Conservation (phyloP, 371 early-diverging fungal genomes). For the Actinomucor elegans region DNA sequence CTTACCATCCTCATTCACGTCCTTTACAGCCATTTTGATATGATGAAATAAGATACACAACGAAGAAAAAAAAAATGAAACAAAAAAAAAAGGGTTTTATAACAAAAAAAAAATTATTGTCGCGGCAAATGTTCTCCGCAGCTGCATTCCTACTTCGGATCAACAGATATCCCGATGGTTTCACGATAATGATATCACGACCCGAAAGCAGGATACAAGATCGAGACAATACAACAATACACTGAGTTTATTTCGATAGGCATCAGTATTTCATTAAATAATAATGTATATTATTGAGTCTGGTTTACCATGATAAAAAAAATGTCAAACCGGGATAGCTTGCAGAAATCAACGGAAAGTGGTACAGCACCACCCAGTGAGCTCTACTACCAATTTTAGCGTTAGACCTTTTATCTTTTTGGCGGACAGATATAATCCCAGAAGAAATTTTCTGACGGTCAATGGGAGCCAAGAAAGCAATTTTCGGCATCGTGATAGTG, state of each 20-base stretch:
- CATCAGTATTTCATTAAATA: no score
- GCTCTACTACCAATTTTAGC: no score
- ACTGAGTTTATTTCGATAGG: no score
- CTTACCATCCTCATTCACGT: slow-evolving; percentile 11
- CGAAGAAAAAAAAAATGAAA: background rate
- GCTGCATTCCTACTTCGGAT: slow-evolving; percentile 1
- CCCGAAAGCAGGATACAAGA: no score
- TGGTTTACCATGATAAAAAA: background rate
- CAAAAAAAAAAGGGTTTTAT: background rate
- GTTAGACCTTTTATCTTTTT: no score
- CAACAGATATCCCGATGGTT: slow-evolving; percentile 1
- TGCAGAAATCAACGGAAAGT: slow-evolving; percentile 3
- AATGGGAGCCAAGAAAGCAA: no score
- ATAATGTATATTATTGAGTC: no score
- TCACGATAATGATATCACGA: no score
- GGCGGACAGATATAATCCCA: no score
- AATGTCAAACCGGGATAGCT: background rate
- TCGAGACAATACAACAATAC: no score
- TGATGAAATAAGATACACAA: background rate
- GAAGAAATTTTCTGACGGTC: no score
- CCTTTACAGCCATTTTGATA: slow-evolving; percentile 12
- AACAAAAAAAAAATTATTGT: background rate
- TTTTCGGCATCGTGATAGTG: no score
- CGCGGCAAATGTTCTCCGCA: background rate
- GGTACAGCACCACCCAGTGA: background rate